Evolutionary conservation across 1,284 basidiomycete species (phyloP).

Genomic region (Testicularia cyperi): DNA sequence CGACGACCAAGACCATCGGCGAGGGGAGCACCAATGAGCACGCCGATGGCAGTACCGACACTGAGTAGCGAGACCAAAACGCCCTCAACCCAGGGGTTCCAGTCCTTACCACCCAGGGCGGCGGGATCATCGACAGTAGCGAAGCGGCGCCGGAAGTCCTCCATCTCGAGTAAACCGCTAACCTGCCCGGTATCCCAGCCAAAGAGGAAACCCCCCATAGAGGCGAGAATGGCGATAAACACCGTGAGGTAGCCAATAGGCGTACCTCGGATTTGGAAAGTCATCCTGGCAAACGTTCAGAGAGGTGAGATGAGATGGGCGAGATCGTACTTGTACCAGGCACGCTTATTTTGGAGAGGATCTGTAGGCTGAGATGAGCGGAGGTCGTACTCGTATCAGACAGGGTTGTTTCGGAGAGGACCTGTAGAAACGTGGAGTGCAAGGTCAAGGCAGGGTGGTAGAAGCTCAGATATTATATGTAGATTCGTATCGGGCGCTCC

Average conservation of each 20-base stretch:
- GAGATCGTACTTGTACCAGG: too few relatives aligned
- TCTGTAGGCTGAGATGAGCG: too few relatives aligned
- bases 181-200: constrained; percentile 75
- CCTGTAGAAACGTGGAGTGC: too few relatives aligned
- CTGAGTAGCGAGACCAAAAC: constrained; percentile 72
- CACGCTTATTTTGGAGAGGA: too few relatives aligned
- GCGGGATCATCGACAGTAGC: constrained; percentile 48
- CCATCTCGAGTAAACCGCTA: constrained; percentile 74
- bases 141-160: constrained; percentile 71
- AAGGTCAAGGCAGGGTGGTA: too few relatives aligned
- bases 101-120: constrained; percentile 12
- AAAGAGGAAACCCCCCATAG: constrained; percentile 78
- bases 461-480: too few relatives aligned
- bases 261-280: constrained; percentile 41
- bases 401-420: too few relatives aligned
- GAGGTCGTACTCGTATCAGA: too few relatives aligned
- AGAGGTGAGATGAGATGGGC: too few relatives aligned
- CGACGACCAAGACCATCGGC: constrained; percentile 73
- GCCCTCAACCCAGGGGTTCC: constrained; percentile 60
- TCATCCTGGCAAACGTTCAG: too few relatives aligned
- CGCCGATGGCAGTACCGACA: constrained; percentile 60
- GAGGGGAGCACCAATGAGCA: constrained; percentile 50
- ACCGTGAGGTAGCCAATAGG: constrained; percentile 65
- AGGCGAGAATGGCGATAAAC: constrained; percentile 70
- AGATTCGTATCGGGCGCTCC: too few relatives aligned